Evolutionary conservation across 257 asterid species (phyloP).

Genomic region (Fraxinus cuspidata): DNA sequence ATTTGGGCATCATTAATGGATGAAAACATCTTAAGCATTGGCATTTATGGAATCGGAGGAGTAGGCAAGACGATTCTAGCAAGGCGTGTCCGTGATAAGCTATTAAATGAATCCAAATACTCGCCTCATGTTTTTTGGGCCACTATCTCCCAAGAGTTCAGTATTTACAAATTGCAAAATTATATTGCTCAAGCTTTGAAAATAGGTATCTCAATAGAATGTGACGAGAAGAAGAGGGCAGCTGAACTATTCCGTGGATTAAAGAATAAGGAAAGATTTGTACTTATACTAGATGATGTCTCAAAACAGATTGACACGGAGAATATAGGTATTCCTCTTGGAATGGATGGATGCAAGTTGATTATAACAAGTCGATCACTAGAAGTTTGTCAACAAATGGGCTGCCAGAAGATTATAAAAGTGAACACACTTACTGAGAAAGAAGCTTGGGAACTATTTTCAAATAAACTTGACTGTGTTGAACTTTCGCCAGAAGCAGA

Average conservation of each 20-base stretch:
- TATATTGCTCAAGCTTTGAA: constrained; percentile 23
- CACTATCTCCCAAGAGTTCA: constrained; percentile 26
- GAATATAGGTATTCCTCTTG: constrained; percentile 30
- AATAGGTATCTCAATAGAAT: constrained; percentile 22
- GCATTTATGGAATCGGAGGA: constrained; percentile 37
- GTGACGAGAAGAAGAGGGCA: constrained; percentile 29
- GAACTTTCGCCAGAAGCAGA: constrained; percentile 24
- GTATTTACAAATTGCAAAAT: constrained; percentile 20
- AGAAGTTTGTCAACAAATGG: constrained; percentile 27
- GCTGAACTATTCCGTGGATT: constrained; percentile 19
- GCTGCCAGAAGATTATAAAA: constrained; percentile 33
- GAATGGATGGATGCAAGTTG: constrained; percentile 29
- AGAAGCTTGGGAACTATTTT: constrained; percentile 33
- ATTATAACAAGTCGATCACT: constrained; percentile 29
- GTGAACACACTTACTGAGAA: constrained; percentile 19
- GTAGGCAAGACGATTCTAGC: constrained; percentile 37
- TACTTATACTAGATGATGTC: constrained; percentile 31
- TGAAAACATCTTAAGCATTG: constrained; percentile 20
- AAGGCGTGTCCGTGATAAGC: constrained; percentile 28
- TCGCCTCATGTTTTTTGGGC: constrained; percentile 30
- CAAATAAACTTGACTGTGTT: constrained; percentile 22
- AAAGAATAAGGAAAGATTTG: constrained; percentile 19
- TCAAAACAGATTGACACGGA: constrained; percentile 25
- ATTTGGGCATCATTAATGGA: constrained; percentile 24
- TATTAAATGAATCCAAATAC: constrained; percentile 25